Evolutionary conservation across 371 early-diverging fungal genomes (phyloP).

Genomic region (Mortierella sp.): DNA sequence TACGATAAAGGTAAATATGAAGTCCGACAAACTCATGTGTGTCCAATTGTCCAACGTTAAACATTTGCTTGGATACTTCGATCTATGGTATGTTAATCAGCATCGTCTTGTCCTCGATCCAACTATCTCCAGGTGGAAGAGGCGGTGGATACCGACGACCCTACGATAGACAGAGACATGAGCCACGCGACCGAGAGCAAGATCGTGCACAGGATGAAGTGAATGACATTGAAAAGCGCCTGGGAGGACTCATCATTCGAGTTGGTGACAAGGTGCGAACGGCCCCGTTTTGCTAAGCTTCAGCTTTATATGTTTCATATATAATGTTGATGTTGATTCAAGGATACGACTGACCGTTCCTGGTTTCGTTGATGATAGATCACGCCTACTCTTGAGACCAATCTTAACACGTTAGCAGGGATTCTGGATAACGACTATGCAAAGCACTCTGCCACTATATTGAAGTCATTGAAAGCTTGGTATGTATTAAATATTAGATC

Average conservation of each 20-base stretch:
- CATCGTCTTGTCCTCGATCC: not conserved
- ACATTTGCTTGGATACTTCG: not conserved
- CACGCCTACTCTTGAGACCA: conserved; percentile 68
- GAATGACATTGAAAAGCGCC: conserved; percentile 76
- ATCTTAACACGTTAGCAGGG: conserved; percentile 77
- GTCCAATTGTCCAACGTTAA: not conserved
- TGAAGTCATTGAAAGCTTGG: conserved; percentile 76
- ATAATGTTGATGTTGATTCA: too few relatives aligned
- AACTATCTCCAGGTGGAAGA: conserved; percentile 19
- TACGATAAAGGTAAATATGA: conserved; percentile 17
- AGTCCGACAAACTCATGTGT: not conserved
- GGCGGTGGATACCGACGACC: conserved; percentile 37
- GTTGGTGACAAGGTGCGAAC: conserved; percentile 78
- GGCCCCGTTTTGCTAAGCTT: not conserved
- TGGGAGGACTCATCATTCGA: conserved; percentile 80
- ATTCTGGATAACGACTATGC: conserved; percentile 77
- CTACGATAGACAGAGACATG: conserved; percentile 44
- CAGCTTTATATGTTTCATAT: too few relatives aligned
- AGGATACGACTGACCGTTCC: too few relatives aligned
- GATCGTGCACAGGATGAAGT: conserved; percentile 64
- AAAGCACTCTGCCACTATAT: conserved; percentile 73
- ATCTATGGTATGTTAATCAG: not conserved
- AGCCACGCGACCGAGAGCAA: conserved; percentile 45
- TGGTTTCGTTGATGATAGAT: conserved; percentile 53
- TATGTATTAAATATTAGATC: conserved; percentile 25